phyloP scores from a whole-genome alignment of 768 basidiomycete genomes.

The Agrocybe pediades region DNA sequence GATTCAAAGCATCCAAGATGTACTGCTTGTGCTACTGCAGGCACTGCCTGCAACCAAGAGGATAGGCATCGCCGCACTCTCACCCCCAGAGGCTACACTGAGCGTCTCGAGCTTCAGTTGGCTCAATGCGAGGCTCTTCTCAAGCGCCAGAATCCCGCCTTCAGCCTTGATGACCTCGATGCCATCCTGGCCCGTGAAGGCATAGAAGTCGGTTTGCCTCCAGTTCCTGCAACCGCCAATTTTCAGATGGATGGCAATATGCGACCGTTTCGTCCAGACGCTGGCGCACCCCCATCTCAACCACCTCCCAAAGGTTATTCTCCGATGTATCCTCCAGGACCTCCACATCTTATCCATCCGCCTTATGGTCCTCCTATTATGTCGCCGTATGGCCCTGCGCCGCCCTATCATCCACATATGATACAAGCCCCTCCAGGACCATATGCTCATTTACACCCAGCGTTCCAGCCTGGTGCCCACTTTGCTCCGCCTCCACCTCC shows the following conservation, averaged over 20 bases:
- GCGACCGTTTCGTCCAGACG: slow-evolving; percentile 34
- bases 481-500: slow-evolving; percentile 35
- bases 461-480: slow-evolving; percentile 47
- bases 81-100: slow-evolving; percentile 82
- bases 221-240: slow-evolving; percentile 22
- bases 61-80: slow-evolving; percentile 87
- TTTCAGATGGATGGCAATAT: slow-evolving; percentile 35
- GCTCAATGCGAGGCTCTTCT: slow-evolving; percentile 78
- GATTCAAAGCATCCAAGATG: slow-evolving; percentile 90
- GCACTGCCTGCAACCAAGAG: slow-evolving; percentile 82
- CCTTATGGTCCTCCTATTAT: slow-evolving; percentile 38
- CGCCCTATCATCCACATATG: slow-evolving; percentile 37
- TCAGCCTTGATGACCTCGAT: slow-evolving; percentile 67
- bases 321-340: slow-evolving; percentile 40
- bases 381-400: slow-evolving; percentile 37
- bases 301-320: slow-evolving; percentile 33
- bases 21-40: slow-evolving; percentile 81
- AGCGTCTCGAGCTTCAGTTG: slow-evolving; percentile 80
- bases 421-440: slow-evolving; percentile 41
- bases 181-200: slow-evolving; percentile 66
- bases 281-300: slow-evolving; percentile 16
- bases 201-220: slow-evolving; percentile 48
- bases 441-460: slow-evolving; percentile 64
- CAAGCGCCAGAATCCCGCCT: slow-evolving; percentile 70
- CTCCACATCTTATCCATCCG: slow-evolving; percentile 43